Evolutionary conservation across 208 protist genomes (phyloP), one percentile per base, ranked within the genome.

Genomic region (Crithidia expoeki): DNA sequence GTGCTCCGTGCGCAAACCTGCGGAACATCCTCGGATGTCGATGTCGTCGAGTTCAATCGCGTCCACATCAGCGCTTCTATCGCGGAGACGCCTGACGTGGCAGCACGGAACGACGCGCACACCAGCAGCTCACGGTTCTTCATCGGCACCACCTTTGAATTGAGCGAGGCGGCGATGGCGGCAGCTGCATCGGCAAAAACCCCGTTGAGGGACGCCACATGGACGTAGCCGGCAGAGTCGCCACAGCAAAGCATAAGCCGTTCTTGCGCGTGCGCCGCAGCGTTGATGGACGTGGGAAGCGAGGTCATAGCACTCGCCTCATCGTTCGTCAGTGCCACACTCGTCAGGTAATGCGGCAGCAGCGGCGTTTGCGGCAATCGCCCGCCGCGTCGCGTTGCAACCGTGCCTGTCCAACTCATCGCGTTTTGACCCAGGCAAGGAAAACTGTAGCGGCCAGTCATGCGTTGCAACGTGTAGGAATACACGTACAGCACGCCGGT

Each of bases 401-500:
- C 19, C 2, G 62, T 19, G 27, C 25, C 32, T 2, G 21, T 25
- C 19, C 21, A 12, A 11, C 9, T 9, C 40, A 51, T 1, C 12
- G 32, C 19, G 5, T 33, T 58, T 10, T 52, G 5, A 12, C 70
- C 70, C 6, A 76, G 58, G 14, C 44, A 42, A 21, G 70, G 62
- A 27, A 76, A 76, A 27, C 4, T 58, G 46, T 69, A 64, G 25
- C 87, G 88, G 19, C 68, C 70, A 1, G 93, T 40, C 21, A 83
- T 78, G 40, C 64, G 51, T 36, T 81, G 74, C 40, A 76, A 61
- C 9, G 89, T 68, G 60, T 86, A 90, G n/a, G 87, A 84, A 69
- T 93, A 95, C 16, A 93, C 69, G 67, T 81, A 82, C 42, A 95
- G 53, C 23, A 89, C 61, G 14, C 90, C 90, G 12, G 74, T 90